These are phyloP conservation scores for Lyophyllum atratum DNA, from an alignment of 768 basidiomycete species.

Conservation along the genomic window DNA sequence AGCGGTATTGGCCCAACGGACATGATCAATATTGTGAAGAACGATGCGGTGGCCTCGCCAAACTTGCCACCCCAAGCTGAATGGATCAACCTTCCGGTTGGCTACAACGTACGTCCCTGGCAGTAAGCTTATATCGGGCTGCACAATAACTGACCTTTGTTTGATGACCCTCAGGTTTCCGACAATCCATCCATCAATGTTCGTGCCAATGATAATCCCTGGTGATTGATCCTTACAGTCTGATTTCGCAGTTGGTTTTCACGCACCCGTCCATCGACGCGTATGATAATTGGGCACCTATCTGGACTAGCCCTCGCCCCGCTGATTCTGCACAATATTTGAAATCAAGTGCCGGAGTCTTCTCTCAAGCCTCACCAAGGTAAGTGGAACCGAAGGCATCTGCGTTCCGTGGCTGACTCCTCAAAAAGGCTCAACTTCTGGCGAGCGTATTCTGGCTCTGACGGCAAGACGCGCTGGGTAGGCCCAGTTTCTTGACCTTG, in stretches of 20 bases:
- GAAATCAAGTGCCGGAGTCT: slow-evolving; percentile 50
- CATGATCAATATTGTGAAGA: slow-evolving; percentile 54
- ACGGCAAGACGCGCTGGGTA: slow-evolving; percentile 51
- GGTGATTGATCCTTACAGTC: background rate
- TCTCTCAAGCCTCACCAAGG: slow-evolving; percentile 42
- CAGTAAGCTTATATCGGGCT: background rate
- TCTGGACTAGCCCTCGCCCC: slow-evolving; percentile 53
- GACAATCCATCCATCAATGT: slow-evolving; percentile 70
- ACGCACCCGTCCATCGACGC: slow-evolving; percentile 63
- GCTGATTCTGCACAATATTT: slow-evolving; percentile 61
- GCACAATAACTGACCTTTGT: background rate
- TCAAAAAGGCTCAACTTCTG: slow-evolving; percentile 59
- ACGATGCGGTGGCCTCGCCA: slow-evolving; percentile 43
- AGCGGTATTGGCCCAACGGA: slow-evolving; percentile 65
- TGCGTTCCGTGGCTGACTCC: background rate
- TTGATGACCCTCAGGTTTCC: slow-evolving; percentile 34
- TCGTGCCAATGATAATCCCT: background rate
- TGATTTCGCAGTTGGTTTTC: slow-evolving; percentile 50
- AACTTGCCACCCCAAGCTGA: slow-evolving; percentile 47
- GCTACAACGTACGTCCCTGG: slow-evolving; percentile 40
- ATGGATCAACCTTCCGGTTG: slow-evolving; percentile 64
- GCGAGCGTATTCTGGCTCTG: slow-evolving; percentile 49
- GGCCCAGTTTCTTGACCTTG: slow-evolving; percentile 6
- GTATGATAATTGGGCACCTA: slow-evolving; percentile 64
- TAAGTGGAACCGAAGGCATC: background rate